Evolutionary conservation across 2,329 filamentous ascomycete species (phyloP).

Genomic region (Aureobasidium mangrovei): DNA sequence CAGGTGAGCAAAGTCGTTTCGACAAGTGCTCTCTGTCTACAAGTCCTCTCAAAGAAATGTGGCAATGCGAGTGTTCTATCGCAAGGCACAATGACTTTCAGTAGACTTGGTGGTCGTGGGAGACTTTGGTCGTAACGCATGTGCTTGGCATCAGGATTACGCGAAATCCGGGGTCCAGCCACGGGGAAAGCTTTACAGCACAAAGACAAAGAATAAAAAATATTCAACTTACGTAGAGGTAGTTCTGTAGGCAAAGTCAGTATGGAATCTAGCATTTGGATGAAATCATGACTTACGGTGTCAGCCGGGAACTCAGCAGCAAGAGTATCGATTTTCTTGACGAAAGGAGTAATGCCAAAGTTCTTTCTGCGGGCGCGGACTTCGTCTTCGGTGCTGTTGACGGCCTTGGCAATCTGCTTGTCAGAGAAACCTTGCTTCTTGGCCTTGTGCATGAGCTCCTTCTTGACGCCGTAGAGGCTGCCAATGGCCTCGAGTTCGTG

Average conservation of each 20-base stretch:
- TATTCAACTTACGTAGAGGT: not conserved
- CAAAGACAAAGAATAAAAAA: not conserved
- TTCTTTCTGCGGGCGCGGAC: conserved; percentile 76
- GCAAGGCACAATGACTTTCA: not conserved
- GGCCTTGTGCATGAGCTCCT: conserved; percentile 78
- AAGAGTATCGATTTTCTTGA: conserved; percentile 91
- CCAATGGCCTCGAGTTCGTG: conserved; percentile 77
- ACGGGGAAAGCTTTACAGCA: not conserved
- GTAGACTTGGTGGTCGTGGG: no score
- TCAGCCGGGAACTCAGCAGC: no score
- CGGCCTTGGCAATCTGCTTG: conserved; percentile 80
- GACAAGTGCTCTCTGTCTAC: no score
- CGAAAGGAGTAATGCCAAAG: conserved; percentile 87
- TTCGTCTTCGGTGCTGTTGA: conserved; percentile 79
- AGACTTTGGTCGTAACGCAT: no score
- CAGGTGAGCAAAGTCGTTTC: not conserved
- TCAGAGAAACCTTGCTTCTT: conserved; percentile 99
- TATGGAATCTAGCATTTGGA: no score
- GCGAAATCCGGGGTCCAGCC: no score
- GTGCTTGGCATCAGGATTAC: no score
- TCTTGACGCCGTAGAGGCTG: conserved; percentile 73
- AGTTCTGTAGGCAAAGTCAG: not conserved
- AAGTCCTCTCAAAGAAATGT: no score
- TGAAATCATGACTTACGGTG: no score
- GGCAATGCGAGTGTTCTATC: no score